These are phyloP conservation scores for Nicotiana undulata DNA, from an alignment of 257 asterid genomes.

Conservation along the genomic window DNA sequence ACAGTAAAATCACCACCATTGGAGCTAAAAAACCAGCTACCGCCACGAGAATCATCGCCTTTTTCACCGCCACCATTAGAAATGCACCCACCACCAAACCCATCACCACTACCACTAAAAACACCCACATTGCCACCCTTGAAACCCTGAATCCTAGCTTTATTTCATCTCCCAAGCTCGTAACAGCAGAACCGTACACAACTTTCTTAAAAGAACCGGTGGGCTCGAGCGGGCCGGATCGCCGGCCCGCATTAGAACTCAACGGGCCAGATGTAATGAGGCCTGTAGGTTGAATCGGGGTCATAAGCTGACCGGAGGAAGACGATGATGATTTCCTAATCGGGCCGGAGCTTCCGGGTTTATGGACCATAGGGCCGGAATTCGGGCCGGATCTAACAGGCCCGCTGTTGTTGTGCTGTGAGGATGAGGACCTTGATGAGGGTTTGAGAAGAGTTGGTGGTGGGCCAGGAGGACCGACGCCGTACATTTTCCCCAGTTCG, in stretches of 20 bases:
- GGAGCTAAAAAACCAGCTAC: conserved; percentile 46
- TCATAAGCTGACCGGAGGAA: conserved; percentile 72
- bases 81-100: conserved; percentile 82
- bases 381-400: conserved; percentile 85
- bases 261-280: conserved; percentile 62
- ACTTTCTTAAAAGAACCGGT: conserved; percentile 42
- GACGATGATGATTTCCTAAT: conserved; percentile 68
- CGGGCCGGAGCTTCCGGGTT: conserved; percentile 55
- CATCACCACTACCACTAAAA: conserved; percentile 63
- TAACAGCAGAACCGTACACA: conserved; percentile 58
- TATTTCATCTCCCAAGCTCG: conserved; percentile 42
- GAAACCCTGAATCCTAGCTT: conserved; percentile 72
- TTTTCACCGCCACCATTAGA: conserved; percentile 73
- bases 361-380: conserved; percentile 54
- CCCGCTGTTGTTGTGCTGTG: conserved; percentile 61
- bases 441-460: conserved; percentile 19
- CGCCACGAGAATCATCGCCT: conserved; percentile 56
- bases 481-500: conserved; percentile 85
- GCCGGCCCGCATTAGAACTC: conserved; percentile 42
- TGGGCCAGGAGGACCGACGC: conserved; percentile 48
- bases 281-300: conserved; percentile 79
- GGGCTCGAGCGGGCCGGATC: conserved; percentile 52
- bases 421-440: conserved; percentile 50
- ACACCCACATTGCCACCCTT: conserved; percentile 80
- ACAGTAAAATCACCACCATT: conserved; percentile 27